Conservation (phyloP, 2,329 filamentous ascomycete genomes). For the Venturia oleaginea region DNA sequence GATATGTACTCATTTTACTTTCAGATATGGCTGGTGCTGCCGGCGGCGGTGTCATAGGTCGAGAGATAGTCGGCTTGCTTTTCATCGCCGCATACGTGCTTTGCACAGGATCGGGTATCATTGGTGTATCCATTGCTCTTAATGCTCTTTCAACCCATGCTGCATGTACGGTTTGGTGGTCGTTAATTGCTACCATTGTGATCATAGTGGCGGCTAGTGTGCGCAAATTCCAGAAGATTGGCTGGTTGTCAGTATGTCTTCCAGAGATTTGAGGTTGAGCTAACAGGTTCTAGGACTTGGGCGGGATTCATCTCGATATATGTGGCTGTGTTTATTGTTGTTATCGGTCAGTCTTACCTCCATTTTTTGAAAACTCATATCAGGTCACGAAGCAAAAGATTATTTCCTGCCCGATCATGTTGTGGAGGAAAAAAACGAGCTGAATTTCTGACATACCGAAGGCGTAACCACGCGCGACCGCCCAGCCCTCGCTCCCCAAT, state of each 20-base stretch:
- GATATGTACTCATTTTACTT: conserved; percentile 17
- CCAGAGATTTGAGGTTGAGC: conserved; percentile 19
- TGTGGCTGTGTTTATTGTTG: conserved; percentile 48
- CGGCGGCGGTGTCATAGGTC: conserved; percentile 43
- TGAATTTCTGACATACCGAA: neutral
- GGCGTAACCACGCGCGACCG: conserved; percentile 47
- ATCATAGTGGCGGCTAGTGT: conserved; percentile 44
- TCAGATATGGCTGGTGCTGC: conserved; percentile 46
- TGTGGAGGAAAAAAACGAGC: conserved; percentile 29
- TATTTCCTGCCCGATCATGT: neutral
- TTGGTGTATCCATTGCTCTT: conserved; percentile 49
- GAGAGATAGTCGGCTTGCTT: conserved; percentile 45
- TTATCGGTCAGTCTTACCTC: conserved; percentile 20
- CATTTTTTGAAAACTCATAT: neutral
- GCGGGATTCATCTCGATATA: conserved; percentile 51
- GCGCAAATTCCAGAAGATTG: conserved; percentile 52
- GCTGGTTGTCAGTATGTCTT: conserved; percentile 36
- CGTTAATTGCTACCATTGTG: conserved; percentile 42
- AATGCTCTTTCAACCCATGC: conserved; percentile 52
- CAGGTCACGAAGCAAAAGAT: neutral
- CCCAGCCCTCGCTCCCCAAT: conserved; percentile 51
- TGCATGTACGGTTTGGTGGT: conserved; percentile 50
- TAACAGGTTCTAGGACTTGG: conserved; percentile 32
- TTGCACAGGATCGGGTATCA: conserved; percentile 47
- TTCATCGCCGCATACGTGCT: conserved; percentile 52